Conservation (phyloP, 1,284 basidiomycete species). For the Wallemia hederae region DNA sequence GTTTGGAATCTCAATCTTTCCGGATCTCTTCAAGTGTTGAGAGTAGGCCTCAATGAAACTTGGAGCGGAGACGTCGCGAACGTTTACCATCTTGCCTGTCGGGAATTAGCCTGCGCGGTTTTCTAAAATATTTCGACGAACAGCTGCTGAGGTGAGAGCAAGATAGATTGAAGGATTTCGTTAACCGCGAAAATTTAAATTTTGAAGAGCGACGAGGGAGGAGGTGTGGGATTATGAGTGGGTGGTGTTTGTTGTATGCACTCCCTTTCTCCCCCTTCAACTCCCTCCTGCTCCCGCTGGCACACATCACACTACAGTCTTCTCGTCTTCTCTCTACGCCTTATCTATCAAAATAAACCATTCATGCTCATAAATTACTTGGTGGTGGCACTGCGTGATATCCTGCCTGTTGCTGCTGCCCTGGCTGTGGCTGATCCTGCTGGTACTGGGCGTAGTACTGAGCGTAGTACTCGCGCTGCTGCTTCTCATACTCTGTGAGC, state of each 20-base stretch:
- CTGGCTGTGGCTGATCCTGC: background rate
- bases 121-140: background rate
- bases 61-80: constrained; percentile 25
- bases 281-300: background rate
- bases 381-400: background rate
- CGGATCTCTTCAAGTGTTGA: constrained; percentile 78
- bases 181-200: background rate
- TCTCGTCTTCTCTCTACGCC: background rate
- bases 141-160: background rate
- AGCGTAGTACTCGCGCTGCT: constrained; percentile 35
- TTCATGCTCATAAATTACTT: background rate
- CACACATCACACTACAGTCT: background rate
- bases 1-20: constrained; percentile 91
- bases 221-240: background rate
- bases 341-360: too few species aligned
- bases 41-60: constrained; percentile 73
- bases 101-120: constrained; percentile 8
- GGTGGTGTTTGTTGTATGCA: too few species aligned
- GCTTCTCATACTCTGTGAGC: constrained; percentile 46
- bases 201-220: constrained; percentile 1
- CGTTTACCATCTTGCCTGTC: constrained; percentile 12
- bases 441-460: constrained; percentile 29
- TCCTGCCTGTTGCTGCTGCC: background rate
- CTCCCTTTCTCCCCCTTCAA: too few species aligned
- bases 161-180: background rate